phyloP scores from a whole-genome alignment of 768 basidiomycete genomes.

The Hypholoma fasciculare region DNA sequence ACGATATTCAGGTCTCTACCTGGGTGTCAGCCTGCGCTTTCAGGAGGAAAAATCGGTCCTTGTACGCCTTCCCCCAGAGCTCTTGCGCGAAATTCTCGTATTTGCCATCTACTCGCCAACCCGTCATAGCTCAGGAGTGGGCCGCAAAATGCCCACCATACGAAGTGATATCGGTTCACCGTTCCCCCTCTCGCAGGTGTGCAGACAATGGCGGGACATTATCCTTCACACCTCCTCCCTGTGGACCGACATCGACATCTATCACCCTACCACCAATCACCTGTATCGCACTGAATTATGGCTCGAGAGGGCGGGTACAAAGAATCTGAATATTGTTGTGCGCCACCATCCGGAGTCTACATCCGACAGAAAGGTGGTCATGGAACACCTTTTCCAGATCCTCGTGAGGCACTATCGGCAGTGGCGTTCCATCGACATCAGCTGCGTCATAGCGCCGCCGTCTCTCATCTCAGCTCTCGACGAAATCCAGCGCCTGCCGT shows the following conservation, averaged over 20 bases:
- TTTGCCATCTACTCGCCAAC: not conserved
- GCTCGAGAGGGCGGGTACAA: not conserved
- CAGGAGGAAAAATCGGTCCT: not conserved
- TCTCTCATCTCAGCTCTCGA: not conserved
- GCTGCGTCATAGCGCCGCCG: not conserved
- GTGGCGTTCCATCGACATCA: not conserved
- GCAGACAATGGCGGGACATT: constrained; percentile 12
- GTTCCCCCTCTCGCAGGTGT: constrained; percentile 16
- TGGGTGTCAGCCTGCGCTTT: not conserved
- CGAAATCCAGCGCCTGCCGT: not conserved
- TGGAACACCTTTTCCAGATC: not conserved
- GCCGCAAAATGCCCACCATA: not conserved
- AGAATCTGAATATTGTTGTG: constrained; percentile 4
- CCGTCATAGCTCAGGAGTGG: not conserved
- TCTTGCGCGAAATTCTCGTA: not conserved
- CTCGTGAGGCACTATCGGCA: not conserved
- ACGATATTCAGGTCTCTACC: not conserved
- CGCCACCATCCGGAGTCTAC: not conserved
- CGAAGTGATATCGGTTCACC: not conserved
- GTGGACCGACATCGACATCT: constrained; percentile 13
- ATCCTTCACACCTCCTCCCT: constrained; percentile 4
- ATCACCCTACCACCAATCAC: constrained; percentile 6
- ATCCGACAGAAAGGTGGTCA: constrained; percentile 1
- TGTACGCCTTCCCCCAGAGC: not conserved
- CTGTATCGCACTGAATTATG: constrained; percentile 8